phyloP scores from a whole-genome alignment of 768 basidiomycete species.

The Fistulinella prunicolor region DNA sequence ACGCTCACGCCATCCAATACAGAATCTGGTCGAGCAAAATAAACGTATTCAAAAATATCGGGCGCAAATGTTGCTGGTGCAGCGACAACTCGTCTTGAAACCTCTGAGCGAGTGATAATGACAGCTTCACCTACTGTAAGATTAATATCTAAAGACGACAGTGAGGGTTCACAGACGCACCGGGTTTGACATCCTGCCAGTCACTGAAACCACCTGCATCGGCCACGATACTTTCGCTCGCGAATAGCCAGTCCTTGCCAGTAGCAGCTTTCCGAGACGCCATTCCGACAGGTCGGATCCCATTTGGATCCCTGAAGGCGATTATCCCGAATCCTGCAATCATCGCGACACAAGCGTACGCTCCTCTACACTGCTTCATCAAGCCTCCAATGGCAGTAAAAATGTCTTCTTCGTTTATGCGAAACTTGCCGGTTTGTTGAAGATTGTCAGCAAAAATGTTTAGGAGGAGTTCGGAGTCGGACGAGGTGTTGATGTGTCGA shows the following conservation, averaged over 20 bases:
- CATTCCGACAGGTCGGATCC: constrained; percentile 91
- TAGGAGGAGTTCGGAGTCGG: constrained; percentile 94
- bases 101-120: constrained; percentile 82
- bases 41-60: constrained; percentile 98
- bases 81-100: constrained; percentile 73
- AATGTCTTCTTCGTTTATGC: constrained; percentile 99
- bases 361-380: constrained; percentile 86
- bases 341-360: constrained; percentile 99
- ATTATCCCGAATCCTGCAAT: constrained; percentile 98
- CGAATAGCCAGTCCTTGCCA: constrained; percentile 83
- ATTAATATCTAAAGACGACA: constrained; percentile 1
- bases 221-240: constrained; percentile 95
- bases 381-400: constrained; percentile 90
- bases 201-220: constrained; percentile 89
- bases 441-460: constrained; percentile 98
- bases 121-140: constrained; percentile 76
- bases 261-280: constrained; percentile 57
- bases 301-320: constrained; percentile 97
- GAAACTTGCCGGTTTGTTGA: constrained; percentile 97
- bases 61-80: constrained; percentile 80
- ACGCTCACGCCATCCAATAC: constrained; percentile 97
- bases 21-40: constrained; percentile 97
- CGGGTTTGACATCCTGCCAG: constrained; percentile 93
- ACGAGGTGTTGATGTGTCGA: constrained; percentile 97
- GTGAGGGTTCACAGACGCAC: constrained; percentile 37